Evolutionary conservation across 129 eudicot species (phyloP).

Genomic region (Escallonia herrerae): DNA sequence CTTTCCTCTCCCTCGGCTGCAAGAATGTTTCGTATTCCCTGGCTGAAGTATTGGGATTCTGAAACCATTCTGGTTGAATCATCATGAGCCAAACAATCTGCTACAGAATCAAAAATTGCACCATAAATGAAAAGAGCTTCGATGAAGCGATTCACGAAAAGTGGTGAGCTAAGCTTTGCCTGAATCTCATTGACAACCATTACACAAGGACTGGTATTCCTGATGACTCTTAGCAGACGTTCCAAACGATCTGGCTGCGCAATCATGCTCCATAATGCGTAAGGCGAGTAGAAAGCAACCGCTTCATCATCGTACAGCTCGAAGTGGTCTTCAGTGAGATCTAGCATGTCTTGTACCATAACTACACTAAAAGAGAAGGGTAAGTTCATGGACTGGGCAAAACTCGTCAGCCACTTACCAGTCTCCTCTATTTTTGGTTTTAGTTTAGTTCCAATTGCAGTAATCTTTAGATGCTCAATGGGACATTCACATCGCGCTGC

Average conservation of each 20-base stretch:
- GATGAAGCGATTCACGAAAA: too few relatives aligned
- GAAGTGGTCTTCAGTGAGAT: conserved; percentile 25
- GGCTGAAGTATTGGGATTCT: too few relatives aligned
- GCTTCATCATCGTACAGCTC: conserved; percentile 34
- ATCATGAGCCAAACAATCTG: too few relatives aligned
- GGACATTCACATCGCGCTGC: conserved; percentile 17
- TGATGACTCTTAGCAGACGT: conserved; percentile 31
- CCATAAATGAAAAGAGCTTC: too few relatives aligned
- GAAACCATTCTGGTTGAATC: too few relatives aligned
- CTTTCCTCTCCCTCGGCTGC: too few relatives aligned
- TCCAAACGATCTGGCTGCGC: conserved; percentile 29
- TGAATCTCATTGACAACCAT: conserved; percentile 38
- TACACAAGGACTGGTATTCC: conserved; percentile 29
- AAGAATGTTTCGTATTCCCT: too few relatives aligned
- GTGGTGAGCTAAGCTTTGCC: conserved; percentile 26
- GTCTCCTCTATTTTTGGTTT: conserved; percentile 28
- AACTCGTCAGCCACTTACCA: conserved; percentile 24
- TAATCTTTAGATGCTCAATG: conserved; percentile 30
- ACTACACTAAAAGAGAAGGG: conserved; percentile 31
- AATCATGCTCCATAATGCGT: conserved; percentile 20
- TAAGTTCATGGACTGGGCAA: conserved; percentile 33
- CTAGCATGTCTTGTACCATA: conserved; percentile 29
- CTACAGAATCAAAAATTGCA: too few relatives aligned
- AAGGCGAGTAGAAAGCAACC: conserved; percentile 26
- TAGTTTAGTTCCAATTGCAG: conserved; percentile 23